Base-by-base conservation (phyloP, 768 basidiomycete genomes). In the Lactifluus echinatus region DNA sequence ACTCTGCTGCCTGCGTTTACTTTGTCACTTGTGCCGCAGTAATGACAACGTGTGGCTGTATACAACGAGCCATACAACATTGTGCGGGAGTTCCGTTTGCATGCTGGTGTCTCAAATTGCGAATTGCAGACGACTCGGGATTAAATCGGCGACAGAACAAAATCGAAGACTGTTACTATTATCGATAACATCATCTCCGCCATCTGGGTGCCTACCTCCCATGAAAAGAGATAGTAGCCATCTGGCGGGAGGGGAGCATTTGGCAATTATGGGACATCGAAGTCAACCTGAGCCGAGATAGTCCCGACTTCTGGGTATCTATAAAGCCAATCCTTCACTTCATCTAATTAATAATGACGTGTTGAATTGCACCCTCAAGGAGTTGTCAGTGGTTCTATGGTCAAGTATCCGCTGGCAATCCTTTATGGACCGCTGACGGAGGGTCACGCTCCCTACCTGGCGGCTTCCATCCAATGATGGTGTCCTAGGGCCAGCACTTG, bases 371-470 rank as follows among this genome's bases (percentile, higher is more conserved):
- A 15, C 26, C 17, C n/a, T 37, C 28, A 26, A 59, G 88, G 81
- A 91, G 91, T 64, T 86, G 85, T 62, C 87, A 93, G 69, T 94
- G 92, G 90, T 71, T 92, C 2, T 83, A 76, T 63, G n/a, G 75
- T 80, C 3, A 85, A 88, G 67, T 77, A 90, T 5, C 74, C 80
- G 1, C 82, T 77, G 44, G 82, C 87, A 0, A 73, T 85, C 17
- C 72, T 93, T 15, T 93, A 93, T 66, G 86, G 89, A 5, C 86
- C n/a, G n/a, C n/a, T n/a, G n/a, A n/a, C 89, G 0, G 76, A 73
- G 55, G 70, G 79, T 82, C 80, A 56, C 29, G 76, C 58, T n/a
- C 39, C 8, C 12, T 4, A 8, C 5, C 3, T 11, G 8, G 31
- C 29, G 11, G 8, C 33, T 2, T 19, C 44, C 28, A 28, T 42